Evolutionary conservation across 2,329 filamentous ascomycete genomes (phyloP), one percentile per base, ranked within the genome.

Genomic region (Ophiognomonia clavigignenti-juglandacearum): DNA sequence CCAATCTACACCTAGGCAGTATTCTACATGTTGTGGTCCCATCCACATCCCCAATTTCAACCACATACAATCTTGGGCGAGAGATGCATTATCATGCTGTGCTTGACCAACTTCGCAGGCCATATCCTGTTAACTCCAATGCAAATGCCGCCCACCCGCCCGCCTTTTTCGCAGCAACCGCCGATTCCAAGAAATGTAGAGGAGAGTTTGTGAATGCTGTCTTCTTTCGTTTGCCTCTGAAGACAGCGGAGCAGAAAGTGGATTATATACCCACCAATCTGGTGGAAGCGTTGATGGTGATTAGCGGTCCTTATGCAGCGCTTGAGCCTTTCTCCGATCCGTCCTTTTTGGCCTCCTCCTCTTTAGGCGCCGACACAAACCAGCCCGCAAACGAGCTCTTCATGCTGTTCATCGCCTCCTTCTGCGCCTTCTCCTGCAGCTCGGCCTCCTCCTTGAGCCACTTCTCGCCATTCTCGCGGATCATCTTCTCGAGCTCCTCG

Each of bases 401-500:
- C 88, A 96, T 95, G 61, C 80, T 88, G 69, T 86, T 87, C 85
- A 95, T 91, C 59, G 86, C 85, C 68, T 95, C 90, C 61, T 95
- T 87, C 66, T 91, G 87, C 53, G 83, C 77, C 74, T 89, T 91
- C 74, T 96, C 92, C 72, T 91, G 85, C 63, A 88, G 80, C 40
- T 84, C 84, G 36, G 87, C 86, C 75, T 96, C 91, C 67, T 97
- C 92, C 73, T 91, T 91, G 57, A 98, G 75, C 88, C 91, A 96
- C 71, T 92, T 89, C 65, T 92, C 89, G 43, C 91, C 93, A 63
- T 97, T 93, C 66, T 95, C 86, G 39, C 86, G 79, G 58, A 98
- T 95, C 71, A 96, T 86, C 68, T 84, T 85, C 67, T 97, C 92
- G 53, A 97, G 77, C 57, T 84, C 70, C 72, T 95, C 82, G 68